Conservation (phyloP, 306 rosid species). For the Neltuma alba region DNA sequence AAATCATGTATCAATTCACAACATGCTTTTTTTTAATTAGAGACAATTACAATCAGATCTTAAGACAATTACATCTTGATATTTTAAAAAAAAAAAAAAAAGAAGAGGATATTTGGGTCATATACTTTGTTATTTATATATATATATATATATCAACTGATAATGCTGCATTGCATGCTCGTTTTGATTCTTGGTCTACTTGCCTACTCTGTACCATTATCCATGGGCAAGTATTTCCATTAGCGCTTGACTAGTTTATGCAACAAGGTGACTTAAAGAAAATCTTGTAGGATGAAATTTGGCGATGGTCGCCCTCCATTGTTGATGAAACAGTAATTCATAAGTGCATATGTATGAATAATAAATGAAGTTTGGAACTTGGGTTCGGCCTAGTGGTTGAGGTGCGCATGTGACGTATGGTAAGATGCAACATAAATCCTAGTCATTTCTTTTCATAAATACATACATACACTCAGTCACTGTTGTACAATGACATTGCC, state of each 20-base stretch:
- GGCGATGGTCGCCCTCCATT: background rate
- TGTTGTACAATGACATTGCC: background rate
- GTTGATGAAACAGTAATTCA: background rate
- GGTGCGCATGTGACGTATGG: background rate
- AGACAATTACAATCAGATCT: no score
- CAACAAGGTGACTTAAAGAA: background rate
- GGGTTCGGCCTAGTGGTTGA: background rate
- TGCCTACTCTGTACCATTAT: background rate
- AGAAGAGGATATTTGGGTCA: background rate
- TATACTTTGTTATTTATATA: background rate
- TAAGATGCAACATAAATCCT: no score
- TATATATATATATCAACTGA: background rate
- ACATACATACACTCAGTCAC: no score
- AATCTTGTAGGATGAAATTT: background rate
- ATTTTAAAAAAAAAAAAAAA: background rate
- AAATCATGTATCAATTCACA: no score
- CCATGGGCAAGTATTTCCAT: background rate
- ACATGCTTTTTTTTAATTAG: no score
- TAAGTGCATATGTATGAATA: background rate
- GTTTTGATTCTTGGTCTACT: background rate
- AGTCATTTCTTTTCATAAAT: no score
- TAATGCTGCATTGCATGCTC: background rate
- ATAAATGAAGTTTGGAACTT: background rate
- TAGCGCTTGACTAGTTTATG: background rate
- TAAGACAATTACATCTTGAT: background rate